These are phyloP conservation scores for Iberis pinnata DNA, from an alignment of 345 rosid species.

Conservation along the genomic window DNA sequence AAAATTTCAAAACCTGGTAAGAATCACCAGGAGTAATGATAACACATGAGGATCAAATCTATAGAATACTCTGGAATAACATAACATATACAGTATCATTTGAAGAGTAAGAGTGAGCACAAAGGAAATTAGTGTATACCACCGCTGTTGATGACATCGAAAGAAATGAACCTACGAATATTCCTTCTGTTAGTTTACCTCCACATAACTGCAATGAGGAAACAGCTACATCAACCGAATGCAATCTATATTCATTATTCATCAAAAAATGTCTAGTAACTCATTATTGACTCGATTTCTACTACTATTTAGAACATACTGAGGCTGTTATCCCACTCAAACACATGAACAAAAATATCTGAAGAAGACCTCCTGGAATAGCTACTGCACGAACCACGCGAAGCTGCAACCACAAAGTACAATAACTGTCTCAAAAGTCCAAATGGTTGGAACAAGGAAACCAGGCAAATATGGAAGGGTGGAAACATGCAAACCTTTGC, in stretches of 20 bases:
- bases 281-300: neutral
- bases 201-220: constrained; percentile 75
- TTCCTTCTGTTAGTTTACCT: constrained; percentile 73
- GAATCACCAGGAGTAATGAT: neutral
- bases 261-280: neutral
- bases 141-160: constrained; percentile 97
- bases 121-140: constrained; percentile 34
- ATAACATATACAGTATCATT: no score
- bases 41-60: neutral
- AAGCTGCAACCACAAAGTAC: constrained; percentile 48
- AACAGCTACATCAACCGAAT: neutral
- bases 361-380: constrained; percentile 78
- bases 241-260: neutral
- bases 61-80: neutral
- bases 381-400: constrained; percentile 94
- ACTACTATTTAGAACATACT: constrained; percentile 35
- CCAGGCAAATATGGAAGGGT: constrained; percentile 4
- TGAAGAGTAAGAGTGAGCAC: no score
- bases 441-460: constrained; percentile 13
- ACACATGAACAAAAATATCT: constrained; percentile 80
- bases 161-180: constrained; percentile 82
- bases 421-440: constrained; percentile 14
- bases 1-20: constrained; percentile 70
- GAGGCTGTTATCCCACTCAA: constrained; percentile 67
- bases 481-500: constrained; percentile 47